Percentiles rank a stretch among this genome's conserved stretches.
phyloP scores from a whole-genome alignment of 164 flowering plant species.

The Liriodendron chinense region DNA sequence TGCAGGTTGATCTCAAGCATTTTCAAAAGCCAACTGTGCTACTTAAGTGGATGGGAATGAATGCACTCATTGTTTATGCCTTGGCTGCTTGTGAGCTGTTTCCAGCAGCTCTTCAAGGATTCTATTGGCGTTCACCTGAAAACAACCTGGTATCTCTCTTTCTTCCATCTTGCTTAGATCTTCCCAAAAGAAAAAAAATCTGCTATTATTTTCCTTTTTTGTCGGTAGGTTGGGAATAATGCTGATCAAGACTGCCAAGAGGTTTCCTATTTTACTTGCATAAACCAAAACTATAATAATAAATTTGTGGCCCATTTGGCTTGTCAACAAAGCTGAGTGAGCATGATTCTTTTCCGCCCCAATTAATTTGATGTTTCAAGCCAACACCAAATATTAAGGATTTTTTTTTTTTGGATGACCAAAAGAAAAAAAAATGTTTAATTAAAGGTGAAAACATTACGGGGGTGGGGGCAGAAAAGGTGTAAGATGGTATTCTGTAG shows the following conservation, averaged over 20 bases:
- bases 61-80: conserved; percentile 67
- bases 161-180: background rate
- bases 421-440: too few species aligned
- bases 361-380: too few species aligned
- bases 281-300: background rate
- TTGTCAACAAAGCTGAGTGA: background rate
- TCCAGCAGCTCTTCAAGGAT: conserved; percentile 66
- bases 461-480: too few species aligned
- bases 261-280: too few species aligned
- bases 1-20: conserved; percentile 63
- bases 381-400: too few species aligned
- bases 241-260: background rate
- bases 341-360: too few species aligned
- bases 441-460: too few species aligned
- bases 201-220: background rate
- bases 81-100: conserved; percentile 73
- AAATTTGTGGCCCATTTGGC: background rate
- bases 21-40: conserved; percentile 36
- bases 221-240: too few species aligned
- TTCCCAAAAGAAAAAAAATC: background rate
- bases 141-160: conserved; percentile 57
- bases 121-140: conserved; percentile 73
- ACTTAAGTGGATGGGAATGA: conserved; percentile 86
- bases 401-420: too few species aligned
- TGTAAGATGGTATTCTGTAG: too few species aligned